These are phyloP conservation scores for Aspergillus costaricaensis DNA, from an alignment of 2,329 filamentous ascomycete genomes.

Conservation along the genomic window DNA sequence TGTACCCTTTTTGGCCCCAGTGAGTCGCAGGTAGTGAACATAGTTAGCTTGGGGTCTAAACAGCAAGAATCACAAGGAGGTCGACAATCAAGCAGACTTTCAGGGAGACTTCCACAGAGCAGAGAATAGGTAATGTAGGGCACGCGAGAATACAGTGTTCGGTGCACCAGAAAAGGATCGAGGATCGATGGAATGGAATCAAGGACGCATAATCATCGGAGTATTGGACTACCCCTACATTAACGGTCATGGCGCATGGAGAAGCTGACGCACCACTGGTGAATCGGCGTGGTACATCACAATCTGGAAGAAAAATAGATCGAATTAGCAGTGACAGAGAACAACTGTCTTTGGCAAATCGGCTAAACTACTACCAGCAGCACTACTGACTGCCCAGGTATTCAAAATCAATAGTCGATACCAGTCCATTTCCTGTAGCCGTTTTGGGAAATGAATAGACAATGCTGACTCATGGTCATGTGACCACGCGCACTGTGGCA, in stretches of 20 bases:
- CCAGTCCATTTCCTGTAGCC: background rate
- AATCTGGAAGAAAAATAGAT: background rate
- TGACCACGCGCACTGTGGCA: slow-evolving; percentile 23
- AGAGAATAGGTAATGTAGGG: background rate
- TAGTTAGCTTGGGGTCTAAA: slow-evolving; percentile 5
- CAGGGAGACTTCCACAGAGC: background rate
- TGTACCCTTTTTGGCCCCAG: slow-evolving; percentile 3
- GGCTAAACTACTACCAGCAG: background rate
- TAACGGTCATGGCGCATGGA: slow-evolving; percentile 6
- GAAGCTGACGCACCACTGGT: slow-evolving; percentile 5
- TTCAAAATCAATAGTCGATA: slow-evolving; percentile 3
- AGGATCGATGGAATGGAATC: background rate
- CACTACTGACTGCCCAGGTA: background rate
- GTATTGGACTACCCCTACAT: slow-evolving; percentile 8
- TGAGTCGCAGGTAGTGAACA: background rate
- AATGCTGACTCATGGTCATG: slow-evolving; percentile 13
- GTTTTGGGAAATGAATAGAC: background rate
- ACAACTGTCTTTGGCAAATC: background rate
- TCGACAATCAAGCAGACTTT: background rate
- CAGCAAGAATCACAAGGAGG: background rate
- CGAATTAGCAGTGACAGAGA: background rate
- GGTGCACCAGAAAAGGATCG: background rate
- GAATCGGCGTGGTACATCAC: background rate
- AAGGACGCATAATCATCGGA: slow-evolving; percentile 5
- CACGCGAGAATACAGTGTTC: background rate